Conservation (phyloP, 257 asterid genomes). For the Ajuga chamaepitys region DNA sequence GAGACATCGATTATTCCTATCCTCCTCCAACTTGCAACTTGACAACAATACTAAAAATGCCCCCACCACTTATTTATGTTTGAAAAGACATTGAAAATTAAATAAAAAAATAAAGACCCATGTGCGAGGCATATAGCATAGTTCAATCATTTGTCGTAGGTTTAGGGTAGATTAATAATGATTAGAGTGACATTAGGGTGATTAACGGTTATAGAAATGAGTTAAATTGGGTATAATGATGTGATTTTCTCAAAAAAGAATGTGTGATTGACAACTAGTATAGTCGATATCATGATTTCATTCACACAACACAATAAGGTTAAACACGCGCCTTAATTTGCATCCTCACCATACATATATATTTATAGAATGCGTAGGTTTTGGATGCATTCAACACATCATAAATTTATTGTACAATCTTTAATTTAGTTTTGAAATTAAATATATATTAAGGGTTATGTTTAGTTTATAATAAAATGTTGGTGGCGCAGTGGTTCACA, state of each 20-base stretch:
- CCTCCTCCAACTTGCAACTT: constrained; percentile 41
- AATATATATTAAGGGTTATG: too few relatives aligned
- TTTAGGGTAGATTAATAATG: constrained; percentile 33
- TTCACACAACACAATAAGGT: too few relatives aligned
- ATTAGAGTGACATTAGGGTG: constrained; percentile 16
- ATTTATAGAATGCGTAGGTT: too few relatives aligned
- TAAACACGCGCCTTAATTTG: background rate
- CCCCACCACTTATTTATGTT: constrained; percentile 48
- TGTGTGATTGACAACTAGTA: constrained; percentile 6
- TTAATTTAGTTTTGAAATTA: too few relatives aligned
- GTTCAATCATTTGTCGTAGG: constrained; percentile 30
- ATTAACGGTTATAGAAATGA: constrained; percentile 2
- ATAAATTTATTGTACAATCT: too few relatives aligned
- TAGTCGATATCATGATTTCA: constrained; percentile 8
- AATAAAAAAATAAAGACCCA: constrained; percentile 23
- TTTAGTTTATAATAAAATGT: too few relatives aligned
- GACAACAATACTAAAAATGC: constrained; percentile 11
- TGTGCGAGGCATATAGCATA: constrained; percentile 36
- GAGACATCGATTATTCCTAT: constrained; percentile 27
- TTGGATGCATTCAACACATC: too few relatives aligned
- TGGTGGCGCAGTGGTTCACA: too few relatives aligned
- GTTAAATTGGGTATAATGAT: background rate
- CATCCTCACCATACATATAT: background rate
- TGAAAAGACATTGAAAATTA: background rate
- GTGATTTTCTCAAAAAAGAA: constrained; percentile 1